Percentiles rank a stretch among this genome's conserved stretches.
Conservation (phyloP, 2,329 filamentous ascomycete species). For the Cladophialophora carrionii region DNA sequence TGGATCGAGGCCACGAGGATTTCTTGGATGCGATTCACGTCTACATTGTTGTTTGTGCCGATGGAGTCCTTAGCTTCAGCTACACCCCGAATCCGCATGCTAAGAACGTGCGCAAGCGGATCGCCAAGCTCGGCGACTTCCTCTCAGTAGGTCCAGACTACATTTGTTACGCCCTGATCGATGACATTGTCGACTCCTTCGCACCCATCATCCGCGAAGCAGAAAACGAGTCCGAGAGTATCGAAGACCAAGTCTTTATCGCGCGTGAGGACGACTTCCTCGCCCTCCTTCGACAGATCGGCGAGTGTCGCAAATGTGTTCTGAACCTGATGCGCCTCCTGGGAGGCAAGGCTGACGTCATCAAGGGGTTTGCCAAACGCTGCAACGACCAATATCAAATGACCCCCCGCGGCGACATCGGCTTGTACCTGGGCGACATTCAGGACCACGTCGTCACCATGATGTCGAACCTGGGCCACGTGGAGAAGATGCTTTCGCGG, state of each 20-base stretch:
- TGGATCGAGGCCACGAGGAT: conserved; percentile 75
- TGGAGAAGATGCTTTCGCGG: conserved; percentile 95
- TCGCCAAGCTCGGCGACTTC: conserved; percentile 90
- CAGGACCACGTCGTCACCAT: conserved; percentile 99
- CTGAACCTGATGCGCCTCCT: conserved; percentile 91
- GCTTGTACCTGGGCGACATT: conserved; percentile 93
- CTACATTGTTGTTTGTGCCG: conserved; percentile 94
- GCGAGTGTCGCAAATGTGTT: conserved; percentile 88
- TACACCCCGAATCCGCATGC: conserved; percentile 87
- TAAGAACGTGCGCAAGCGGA: conserved; percentile 84
- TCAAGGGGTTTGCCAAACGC: conserved; percentile 95
- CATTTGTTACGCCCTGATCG: conserved; percentile 98
- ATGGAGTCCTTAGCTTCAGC: conserved; percentile 93
- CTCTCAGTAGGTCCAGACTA: conserved; percentile 93
- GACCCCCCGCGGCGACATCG: conserved; percentile 93
- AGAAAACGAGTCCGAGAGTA: conserved; percentile 84
- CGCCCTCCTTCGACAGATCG: conserved; percentile 82
- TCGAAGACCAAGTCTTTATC: conserved; percentile 94
- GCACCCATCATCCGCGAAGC: conserved; percentile 85
- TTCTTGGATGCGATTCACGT: conserved; percentile 95
- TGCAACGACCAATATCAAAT: conserved; percentile 98
- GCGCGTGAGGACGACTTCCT: conserved; percentile 88
- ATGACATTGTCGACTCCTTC: conserved; percentile 97
- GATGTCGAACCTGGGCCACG: conserved; percentile 94
- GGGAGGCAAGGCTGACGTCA: conserved; percentile 96